phyloP scores from a whole-genome alignment of 2,329 filamentous ascomycete genomes.

The Pseudogymnoascus sp. region DNA sequence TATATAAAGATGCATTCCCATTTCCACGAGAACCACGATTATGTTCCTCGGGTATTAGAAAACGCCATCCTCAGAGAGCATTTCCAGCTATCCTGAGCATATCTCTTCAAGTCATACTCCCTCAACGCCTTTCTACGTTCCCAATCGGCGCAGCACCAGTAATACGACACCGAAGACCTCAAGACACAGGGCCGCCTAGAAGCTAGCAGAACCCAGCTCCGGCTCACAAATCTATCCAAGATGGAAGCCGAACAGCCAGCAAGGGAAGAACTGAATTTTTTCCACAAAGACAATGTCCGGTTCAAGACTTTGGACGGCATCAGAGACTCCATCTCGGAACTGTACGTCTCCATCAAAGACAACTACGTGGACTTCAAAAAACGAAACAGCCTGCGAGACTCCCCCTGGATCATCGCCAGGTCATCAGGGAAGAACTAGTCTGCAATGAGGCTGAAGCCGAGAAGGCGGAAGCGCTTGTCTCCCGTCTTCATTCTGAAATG shows the following conservation, averaged over 20 bases:
- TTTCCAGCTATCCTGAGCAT: neutral
- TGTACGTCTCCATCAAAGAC: neutral
- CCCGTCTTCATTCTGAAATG: neutral
- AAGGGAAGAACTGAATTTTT: neutral
- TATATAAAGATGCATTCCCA: neutral
- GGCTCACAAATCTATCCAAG: neutral
- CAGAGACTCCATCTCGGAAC: neutral
- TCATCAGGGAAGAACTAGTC: neutral
- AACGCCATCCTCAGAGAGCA: neutral
- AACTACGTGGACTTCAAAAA: too few relatives aligned
- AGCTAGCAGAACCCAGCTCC: neutral
- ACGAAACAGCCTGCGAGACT: neutral
- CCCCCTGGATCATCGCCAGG: neutral
- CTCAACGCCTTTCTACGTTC: neutral
- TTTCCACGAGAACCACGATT: neutral
- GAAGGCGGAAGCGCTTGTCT: neutral
- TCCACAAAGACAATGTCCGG: neutral
- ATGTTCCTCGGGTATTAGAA: neutral
- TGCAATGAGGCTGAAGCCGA: neutral
- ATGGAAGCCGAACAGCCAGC: neutral
- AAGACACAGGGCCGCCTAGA: neutral
- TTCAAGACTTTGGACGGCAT: neutral
- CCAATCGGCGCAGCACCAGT: neutral
- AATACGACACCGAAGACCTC: neutral
- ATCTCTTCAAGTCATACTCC: neutral